Evolutionary conservation across 2,329 filamentous ascomycete genomes (phyloP).

Genomic region (Fonsecaea erecta): DNA sequence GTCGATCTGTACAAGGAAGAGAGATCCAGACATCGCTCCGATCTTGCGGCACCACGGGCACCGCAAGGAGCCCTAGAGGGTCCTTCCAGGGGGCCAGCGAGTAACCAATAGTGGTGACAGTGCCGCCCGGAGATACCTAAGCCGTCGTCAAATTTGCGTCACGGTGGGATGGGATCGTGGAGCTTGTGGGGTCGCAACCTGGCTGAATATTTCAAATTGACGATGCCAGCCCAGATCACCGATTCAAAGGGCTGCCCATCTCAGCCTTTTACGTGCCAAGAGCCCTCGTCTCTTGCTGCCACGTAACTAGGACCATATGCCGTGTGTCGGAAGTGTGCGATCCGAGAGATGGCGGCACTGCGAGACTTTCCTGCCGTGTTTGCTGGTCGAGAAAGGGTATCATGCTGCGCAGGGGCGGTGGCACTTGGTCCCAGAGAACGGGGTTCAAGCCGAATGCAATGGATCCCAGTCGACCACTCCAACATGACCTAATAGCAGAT

Average conservation of each 20-base stretch:
- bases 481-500: not conserved
- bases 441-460: not conserved
- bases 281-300: not conserved
- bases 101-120: not conserved
- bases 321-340: not conserved
- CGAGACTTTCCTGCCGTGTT: constrained; percentile 4
- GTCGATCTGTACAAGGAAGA: constrained; percentile 16
- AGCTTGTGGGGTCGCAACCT: not conserved
- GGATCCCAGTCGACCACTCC: not conserved
- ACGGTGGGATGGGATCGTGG: not conserved
- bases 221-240: not conserved
- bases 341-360: not conserved
- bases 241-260: not conserved
- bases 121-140: not conserved
- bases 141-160: constrained; percentile 1
- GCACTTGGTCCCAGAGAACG: not conserved
- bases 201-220: not conserved
- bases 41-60: constrained; percentile 17
- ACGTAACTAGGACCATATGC: not conserved
- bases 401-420: not conserved
- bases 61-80: not conserved
- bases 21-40: constrained; percentile 23
- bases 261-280: not conserved
- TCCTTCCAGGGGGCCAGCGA: no score
- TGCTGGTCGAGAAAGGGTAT: not conserved